These are phyloP conservation scores for Solanum aculeatissimum DNA, from an alignment of 305 asterid genomes.

Conservation along the genomic window DNA sequence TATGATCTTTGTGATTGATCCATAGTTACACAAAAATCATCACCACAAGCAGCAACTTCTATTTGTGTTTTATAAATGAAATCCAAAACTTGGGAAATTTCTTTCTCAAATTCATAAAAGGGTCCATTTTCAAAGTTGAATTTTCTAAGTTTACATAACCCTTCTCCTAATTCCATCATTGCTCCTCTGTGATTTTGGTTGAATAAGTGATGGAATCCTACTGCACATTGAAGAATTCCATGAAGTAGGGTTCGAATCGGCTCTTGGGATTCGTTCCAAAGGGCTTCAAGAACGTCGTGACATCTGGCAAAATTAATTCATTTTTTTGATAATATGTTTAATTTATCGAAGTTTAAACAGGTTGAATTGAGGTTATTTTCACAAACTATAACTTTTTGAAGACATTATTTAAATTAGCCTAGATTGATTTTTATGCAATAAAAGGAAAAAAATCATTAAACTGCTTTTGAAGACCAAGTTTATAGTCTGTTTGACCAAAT, in stretches of 20 bases:
- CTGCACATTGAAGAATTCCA: constrained; percentile 67
- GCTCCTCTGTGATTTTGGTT: constrained; percentile 92
- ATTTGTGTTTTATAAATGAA: constrained; percentile 73
- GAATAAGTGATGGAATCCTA: constrained; percentile 81
- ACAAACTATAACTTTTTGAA: not conserved
- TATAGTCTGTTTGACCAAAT: not conserved
- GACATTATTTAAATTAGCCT: not conserved
- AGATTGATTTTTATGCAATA: not conserved
- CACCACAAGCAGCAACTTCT: constrained; percentile 77
- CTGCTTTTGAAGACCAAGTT: not conserved
- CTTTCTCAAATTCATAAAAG: constrained; percentile 54
- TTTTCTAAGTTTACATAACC: constrained; percentile 72
- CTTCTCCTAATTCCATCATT: constrained; percentile 94
- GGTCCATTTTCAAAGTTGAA: constrained; percentile 69
- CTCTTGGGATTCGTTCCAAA: constrained; percentile 60
- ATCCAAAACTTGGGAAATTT: constrained; percentile 56
- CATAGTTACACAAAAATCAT: constrained; percentile 58
- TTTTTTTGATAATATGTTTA: not conserved
- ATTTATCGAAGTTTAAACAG: not conserved
- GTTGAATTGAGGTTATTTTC: not conserved
- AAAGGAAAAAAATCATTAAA: not conserved
- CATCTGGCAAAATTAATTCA: constrained; percentile 15
- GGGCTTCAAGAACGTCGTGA: constrained; percentile 68
- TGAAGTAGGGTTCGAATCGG: constrained; percentile 59
- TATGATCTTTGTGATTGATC: constrained; percentile 80